These are phyloP conservation scores for Fagus crenata DNA, from an alignment of 306 rosid species.

Conservation along the genomic window DNA sequence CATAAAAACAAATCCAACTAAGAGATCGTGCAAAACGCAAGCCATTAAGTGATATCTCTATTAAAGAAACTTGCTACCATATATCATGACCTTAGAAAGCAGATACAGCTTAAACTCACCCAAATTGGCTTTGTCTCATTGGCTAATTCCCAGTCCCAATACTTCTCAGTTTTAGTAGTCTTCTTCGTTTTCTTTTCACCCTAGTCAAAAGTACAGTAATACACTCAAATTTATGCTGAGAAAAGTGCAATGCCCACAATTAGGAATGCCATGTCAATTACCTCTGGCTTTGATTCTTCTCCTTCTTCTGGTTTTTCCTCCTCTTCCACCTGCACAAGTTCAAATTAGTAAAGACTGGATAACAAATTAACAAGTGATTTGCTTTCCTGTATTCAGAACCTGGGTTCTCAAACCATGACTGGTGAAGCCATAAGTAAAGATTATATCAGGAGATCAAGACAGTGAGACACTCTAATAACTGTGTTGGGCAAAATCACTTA, in stretches of 20 bases:
- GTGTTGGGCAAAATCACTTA: not conserved
- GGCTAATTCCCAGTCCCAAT: conserved; percentile 97
- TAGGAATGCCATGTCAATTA: conserved; percentile 27
- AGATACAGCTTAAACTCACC: conserved; percentile 60
- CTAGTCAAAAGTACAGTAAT: conserved; percentile 41
- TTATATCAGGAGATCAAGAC: not conserved
- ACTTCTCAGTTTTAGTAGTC: conserved; percentile 83
- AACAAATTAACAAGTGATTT: not conserved
- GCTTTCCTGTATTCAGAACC: not conserved
- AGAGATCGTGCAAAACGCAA: conserved; percentile 6
- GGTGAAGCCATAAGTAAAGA: not conserved
- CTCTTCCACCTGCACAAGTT: conserved; percentile 81
- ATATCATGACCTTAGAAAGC: conserved; percentile 10
- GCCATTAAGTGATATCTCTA: not conserved
- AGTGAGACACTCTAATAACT: not conserved
- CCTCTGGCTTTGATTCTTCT: conserved; percentile 81
- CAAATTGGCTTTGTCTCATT: conserved; percentile 97
- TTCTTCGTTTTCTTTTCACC: conserved; percentile 74
- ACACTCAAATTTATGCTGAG: conserved; percentile 9
- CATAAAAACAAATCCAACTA: conserved; percentile 12
- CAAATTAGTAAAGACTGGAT: conserved; percentile 16
- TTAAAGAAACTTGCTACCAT: not conserved
- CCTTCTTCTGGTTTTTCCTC: conserved; percentile 96
- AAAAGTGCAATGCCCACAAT: conserved; percentile 13
- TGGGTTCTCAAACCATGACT: not conserved